These are phyloP conservation scores for Aureobasidium sp. DNA, from an alignment of 2,329 filamentous ascomycete species.

Conservation along the genomic window DNA sequence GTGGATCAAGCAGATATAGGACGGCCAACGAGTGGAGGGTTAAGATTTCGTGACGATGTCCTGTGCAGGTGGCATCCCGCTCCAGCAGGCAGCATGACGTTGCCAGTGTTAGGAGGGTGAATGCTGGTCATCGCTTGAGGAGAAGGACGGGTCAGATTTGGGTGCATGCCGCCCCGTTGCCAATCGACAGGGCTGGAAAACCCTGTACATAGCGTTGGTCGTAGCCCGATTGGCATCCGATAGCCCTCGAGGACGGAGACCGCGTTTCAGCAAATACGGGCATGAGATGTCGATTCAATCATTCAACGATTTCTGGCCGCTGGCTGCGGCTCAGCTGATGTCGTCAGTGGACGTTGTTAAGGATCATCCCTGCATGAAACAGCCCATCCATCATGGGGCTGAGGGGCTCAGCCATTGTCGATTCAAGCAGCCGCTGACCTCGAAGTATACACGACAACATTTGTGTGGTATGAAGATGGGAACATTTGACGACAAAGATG, in stretches of 20 bases:
- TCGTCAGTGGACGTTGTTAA: neutral
- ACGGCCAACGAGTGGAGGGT: neutral
- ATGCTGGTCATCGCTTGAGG: neutral
- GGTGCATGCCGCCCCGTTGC: neutral
- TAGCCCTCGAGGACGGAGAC: neutral
- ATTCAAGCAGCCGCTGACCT: neutral
- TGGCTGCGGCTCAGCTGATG: neutral
- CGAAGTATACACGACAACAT: neutral
- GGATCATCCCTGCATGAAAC: conserved; percentile 2
- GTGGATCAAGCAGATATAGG: neutral
- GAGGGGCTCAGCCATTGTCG: neutral
- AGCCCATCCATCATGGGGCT: neutral
- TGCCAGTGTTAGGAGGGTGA: neutral
- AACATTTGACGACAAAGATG: no score
- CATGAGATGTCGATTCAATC: neutral
- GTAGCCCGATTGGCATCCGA: neutral
- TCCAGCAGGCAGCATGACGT: neutral
- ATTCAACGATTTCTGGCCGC: neutral
- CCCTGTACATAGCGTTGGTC: neutral
- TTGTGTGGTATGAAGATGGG: no score
- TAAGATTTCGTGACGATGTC: neutral
- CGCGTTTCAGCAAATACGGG: neutral
- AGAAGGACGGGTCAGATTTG: neutral
- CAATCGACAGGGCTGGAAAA: neutral
- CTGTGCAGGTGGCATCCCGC: neutral